Evolutionary conservation across 768 basidiomycete species (phyloP), one percentile per base, ranked within the genome.

Genomic region (Tulasnella sp.): DNA sequence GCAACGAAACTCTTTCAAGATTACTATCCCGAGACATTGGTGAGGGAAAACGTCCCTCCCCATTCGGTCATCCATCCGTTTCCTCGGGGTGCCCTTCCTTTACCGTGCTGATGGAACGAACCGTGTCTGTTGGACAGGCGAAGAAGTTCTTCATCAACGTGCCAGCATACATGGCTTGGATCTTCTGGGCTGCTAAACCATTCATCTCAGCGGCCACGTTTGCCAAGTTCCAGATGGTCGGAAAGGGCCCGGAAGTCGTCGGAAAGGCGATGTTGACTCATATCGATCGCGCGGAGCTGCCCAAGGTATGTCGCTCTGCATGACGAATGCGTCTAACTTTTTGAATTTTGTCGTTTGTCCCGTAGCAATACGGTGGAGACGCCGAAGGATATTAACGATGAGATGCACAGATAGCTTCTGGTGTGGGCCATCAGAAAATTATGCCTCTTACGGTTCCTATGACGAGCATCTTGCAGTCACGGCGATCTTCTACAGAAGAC

Each of bases 91-190:
- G 7, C 3, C 17, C 58, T 8, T 58, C 41, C 23, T 65, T 23
- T 2, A 30, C 5, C 34, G 15, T 15, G 34, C 24, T 32, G 42
- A 44, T 17, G 11, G 10, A 7, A 3, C 2, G 11, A 13, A 23
- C 44, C 21, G 27, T 5, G 27, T 56, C 51, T 21, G n/a, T n/a
- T n/a, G n/a, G n/a, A n/a, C 63, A 86, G 84, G 77, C 79, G 66
- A 78, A 77, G 68, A 90, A 90, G 68, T 86, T 83, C 73, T 90
- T 91, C 67, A 76, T 91, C 67, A 88, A 87, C 65, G 86, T 91
- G 11, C 88, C 88, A 0, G 78, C 79, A 1, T 66, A 86, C 60
- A 75, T 89, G 65, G 78, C 82, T 42, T 90, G 88, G 87, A 77
- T 91, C 61, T 91, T 88, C 73, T 90, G 88, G 88, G 61, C 73